Base-by-base conservation (phyloP, 768 basidiomycete species). In the Cyclocybe cylindracea region DNA sequence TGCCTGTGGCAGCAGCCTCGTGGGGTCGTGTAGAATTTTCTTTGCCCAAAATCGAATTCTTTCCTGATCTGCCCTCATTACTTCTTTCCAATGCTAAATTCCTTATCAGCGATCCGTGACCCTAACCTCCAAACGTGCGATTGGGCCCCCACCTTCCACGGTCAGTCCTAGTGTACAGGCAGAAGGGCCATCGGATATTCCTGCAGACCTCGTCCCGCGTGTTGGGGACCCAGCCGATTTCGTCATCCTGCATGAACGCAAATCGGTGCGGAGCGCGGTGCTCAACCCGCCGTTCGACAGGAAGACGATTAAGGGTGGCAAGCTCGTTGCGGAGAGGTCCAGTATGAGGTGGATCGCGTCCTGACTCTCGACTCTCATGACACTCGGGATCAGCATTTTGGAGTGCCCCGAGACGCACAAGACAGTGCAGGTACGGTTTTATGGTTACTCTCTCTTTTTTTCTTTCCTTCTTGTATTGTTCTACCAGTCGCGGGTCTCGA, bases 171-270 rank as follows among this genome's bases (percentile, higher is more conserved):
- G 16, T 46, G 49, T 19, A 24, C 24, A 24, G 24, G 5, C 24
- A 5, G 24, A 24, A 24, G 24, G 24, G 24, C 5, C 24, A 24
- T 8, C 38, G 4, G 54, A 56, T 31, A 54, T 63, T 34, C 57
- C 63, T 44, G 45, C 42, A 48, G 63, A 66, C 48, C 69, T 84
- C 4, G 60, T 69, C 39, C 71, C 76, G n/a, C 53, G 51, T 38
- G 37, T 63, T 39, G 78, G 75, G 16, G 75, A 77, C 57, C 68
- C 65, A 16, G 82, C 84, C 7, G 79, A 86, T 65, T 83, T 86
- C 46, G 78, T 86, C 24, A 68, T 86, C 48, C 67, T 86, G 47
- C 83, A 83, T 57, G 77, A 74, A 36, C 72, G 73, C 48, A 58
- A 62, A 32, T 63, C 69, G 18, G 61, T 81, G 46, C 77, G 75